These are phyloP conservation scores for Zygotorulaspora sp. DNA, from an alignment of 805 yeast species.

Conservation along the genomic window DNA sequence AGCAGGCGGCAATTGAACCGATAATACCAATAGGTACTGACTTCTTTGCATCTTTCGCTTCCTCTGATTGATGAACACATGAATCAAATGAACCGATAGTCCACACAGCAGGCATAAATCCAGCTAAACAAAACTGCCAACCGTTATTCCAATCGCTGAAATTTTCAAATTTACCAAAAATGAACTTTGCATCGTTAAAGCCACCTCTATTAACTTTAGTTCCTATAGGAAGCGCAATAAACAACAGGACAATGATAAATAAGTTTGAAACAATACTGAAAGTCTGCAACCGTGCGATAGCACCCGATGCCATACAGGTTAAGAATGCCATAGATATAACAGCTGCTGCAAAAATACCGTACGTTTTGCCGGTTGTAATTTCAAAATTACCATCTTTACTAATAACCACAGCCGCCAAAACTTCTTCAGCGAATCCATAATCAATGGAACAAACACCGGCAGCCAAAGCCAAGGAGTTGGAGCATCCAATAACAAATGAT, in stretches of 20 bases:
- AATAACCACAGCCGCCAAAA: constrained; percentile 54
- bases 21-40: constrained; percentile 65
- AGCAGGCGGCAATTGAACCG: constrained; percentile 54
- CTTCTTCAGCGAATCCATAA: constrained; percentile 61
- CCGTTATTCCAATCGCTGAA: constrained; percentile 55
- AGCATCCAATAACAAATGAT: constrained; percentile 60
- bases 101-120: constrained; percentile 69
- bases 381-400: constrained; percentile 51
- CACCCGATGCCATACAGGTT: constrained; percentile 53
- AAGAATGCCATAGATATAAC: constrained; percentile 47
- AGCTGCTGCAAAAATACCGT: constrained; percentile 65
- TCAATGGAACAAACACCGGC: constrained; percentile 65
- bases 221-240: constrained; percentile 65
- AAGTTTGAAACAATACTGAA: constrained; percentile 53
- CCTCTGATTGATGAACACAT: constrained; percentile 69
- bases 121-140: constrained; percentile 48
- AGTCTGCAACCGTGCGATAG: constrained; percentile 56
- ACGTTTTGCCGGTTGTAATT: constrained; percentile 49
- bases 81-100: constrained; percentile 72
- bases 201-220: constrained; percentile 36
- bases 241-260: constrained; percentile 47
- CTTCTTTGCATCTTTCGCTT: constrained; percentile 52
- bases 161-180: constrained; percentile 52
- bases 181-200: constrained; percentile 48
- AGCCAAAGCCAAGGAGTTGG: constrained; percentile 62